These are phyloP conservation scores for Plasmopara halstedii DNA, from an alignment of 352 stramenopile genomes.

Conservation along the genomic window DNA sequence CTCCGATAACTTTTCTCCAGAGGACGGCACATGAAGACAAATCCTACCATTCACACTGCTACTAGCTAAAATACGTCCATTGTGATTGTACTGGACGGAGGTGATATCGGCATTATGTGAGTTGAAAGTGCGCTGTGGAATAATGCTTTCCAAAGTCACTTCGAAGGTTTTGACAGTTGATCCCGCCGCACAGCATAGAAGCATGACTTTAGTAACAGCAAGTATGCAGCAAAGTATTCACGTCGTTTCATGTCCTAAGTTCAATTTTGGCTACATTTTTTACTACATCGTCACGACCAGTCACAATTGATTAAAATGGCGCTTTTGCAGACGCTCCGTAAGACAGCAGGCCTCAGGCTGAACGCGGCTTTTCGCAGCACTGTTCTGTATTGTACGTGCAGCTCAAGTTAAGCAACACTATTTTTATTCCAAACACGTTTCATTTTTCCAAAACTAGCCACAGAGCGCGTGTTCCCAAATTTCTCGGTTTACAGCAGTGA, in stretches of 20 bases:
- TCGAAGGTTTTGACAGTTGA: slow-evolving; percentile 53
- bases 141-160: slow-evolving; percentile 41
- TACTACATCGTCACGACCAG: too few relatives aligned
- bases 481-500: slow-evolving; percentile 70
- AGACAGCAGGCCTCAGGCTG: slow-evolving; percentile 13
- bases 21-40: slow-evolving; percentile 43
- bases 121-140: slow-evolving; percentile 30
- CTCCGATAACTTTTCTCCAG: slow-evolving; percentile 49
- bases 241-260: slow-evolving; percentile 21
- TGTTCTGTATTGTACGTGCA: slow-evolving; percentile 26
- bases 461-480: slow-evolving; percentile 64
- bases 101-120: slow-evolving; percentile 51
- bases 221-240: background rate
- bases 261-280: slow-evolving; percentile 14
- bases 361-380: slow-evolving; percentile 10
- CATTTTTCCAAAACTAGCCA: slow-evolving; percentile 17
- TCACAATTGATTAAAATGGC: too few relatives aligned
- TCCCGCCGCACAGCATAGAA: slow-evolving; percentile 50
- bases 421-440: background rate
- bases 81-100: slow-evolving; percentile 61
- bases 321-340: slow-evolving; percentile 30
- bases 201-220: slow-evolving; percentile 20
- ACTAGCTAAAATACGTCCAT: slow-evolving; percentile 60
- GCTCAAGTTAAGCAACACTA: background rate
- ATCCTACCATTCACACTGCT: slow-evolving; percentile 53